Evolutionary conservation across 306 rosid genomes (phyloP), one percentile per base, ranked within the genome.

Genomic region (Lupinus albus): DNA sequence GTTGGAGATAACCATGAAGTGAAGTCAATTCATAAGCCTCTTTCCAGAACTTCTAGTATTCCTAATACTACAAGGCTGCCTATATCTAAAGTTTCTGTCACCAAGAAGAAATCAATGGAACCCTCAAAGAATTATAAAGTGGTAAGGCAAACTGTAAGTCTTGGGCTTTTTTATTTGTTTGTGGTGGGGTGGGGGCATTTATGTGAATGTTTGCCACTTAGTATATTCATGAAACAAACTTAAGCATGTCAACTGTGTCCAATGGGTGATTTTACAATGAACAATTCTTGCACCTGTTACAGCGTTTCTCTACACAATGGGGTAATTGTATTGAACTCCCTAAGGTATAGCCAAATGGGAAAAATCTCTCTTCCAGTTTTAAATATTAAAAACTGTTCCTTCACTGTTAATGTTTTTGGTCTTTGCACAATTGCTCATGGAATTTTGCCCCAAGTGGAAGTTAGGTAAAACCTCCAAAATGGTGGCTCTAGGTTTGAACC

Each of bases 31-130:
- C 67, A 12, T 67, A 89, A 83, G 82, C 70, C 84, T 15, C 68
- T 69, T 45, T 69, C 91, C 71, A 86, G 75, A 83, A 77, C 82
- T 71, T 68, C 86, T 71, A 62, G 74, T 73, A 65, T 54, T 45
- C 50, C 80, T 11, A 84, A 80, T 70, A 73, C 77, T 72, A 68
- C 80, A n/a, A 80, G 79, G 67, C 46, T 61, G 28, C 67, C 78
- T 68, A 67, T 83, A 15, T 62, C 84, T 25, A 93, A 78, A 81
- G 78, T 81, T 75, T 82, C 85, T 14, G 49, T 76, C 50, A 53
- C 76, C 63, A 76, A 82, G 16, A 90, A 81, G 81, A 85, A 78
- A 78, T 78, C 79, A 61, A 63, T 58, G 50, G 81, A 82, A 72
- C 81, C 81, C 46, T 65, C 78, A 63, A 91, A 86, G 76, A 81